Evolutionary conservation across 768 basidiomycete species (phyloP), one percentile per base, ranked within the genome.

Genomic region (Leccinum variicolor): DNA sequence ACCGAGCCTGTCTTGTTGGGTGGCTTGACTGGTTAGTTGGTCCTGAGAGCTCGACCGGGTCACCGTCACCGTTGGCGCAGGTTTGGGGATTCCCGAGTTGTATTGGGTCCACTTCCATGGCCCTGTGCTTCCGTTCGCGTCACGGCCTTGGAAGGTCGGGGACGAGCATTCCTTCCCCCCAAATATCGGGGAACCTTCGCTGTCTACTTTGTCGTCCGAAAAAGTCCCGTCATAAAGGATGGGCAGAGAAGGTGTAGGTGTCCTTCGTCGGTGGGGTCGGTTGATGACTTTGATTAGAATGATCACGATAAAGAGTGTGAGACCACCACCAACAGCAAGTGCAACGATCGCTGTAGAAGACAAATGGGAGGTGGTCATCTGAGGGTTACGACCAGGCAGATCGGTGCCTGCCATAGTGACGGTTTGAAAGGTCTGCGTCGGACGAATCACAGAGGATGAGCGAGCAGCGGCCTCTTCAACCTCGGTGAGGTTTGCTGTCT

Each of bases 191-290:
- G 89, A 90, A 25, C 85, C 85, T 54, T 85, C 81, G 8, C 75
- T 66, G 34, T 75, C 72, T 56, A 73, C 76, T 49, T 69, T 71
- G 41, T 83, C 75, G 43, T 79, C 76, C 25, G 81, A 79, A 13
- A 77, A 69, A 58, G 77, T 80, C 13, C 72, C 74, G 39, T 87
- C 84, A 56, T 86, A 83, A 13, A 87, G 74, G 49, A 89, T 85
- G 0, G 89, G 89, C n/a, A 87, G 76, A 29, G 89, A 91, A 3
- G 87, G 89, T n/a, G 78, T 84, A 6, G 83, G 87, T 19, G 78
- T 81, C n/a, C 73, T 74, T 49, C 77, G 80, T 39, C 78, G 78
- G 19, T 73, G 75, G 23, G 83, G 86, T 28, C 80, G 79, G 56
- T 71, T 71, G 52, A 79, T 79, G 58, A 81, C 66, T 57, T 75